phyloP scores from a whole-genome alignment of 257 asterid genomes.

The Linderniella brevidens region DNA sequence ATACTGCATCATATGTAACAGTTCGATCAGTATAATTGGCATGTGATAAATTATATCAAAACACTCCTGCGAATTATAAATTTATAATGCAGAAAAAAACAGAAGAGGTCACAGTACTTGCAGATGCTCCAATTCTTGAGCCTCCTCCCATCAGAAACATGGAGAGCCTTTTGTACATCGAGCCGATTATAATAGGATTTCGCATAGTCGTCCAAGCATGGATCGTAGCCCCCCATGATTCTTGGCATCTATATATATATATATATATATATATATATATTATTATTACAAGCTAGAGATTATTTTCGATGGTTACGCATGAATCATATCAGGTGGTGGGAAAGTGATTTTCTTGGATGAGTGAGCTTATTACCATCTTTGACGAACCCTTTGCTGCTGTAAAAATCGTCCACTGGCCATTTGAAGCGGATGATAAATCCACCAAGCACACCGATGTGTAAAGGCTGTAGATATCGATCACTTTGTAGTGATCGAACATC shows the following conservation, averaged over 20 bases:
- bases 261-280: slow-evolving; percentile 5
- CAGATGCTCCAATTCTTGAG: slow-evolving; percentile 65
- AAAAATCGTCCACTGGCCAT: slow-evolving; percentile 9
- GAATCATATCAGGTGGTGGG: too few relatives aligned
- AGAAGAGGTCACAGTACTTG: slow-evolving; percentile 49
- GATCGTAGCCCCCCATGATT: slow-evolving; percentile 70
- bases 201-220: slow-evolving; percentile 75
- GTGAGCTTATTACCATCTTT: slow-evolving; percentile 28
- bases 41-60: not conserved
- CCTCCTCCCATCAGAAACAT: slow-evolving; percentile 33
- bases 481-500: slow-evolving; percentile 45
- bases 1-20: slow-evolving; percentile 31
- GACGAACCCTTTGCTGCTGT: slow-evolving; percentile 24
- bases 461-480: slow-evolving; percentile 77
- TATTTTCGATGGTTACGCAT: too few relatives aligned
- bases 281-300: too few relatives aligned
- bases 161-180: slow-evolving; percentile 79
- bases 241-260: slow-evolving; percentile 41
- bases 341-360: too few relatives aligned
- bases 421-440: slow-evolving; percentile 21
- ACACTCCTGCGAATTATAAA: not conserved
- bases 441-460: slow-evolving; percentile 57
- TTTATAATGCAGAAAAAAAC: too few relatives aligned
- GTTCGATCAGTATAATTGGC: not conserved
- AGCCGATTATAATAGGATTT: slow-evolving; percentile 45